A percentile compares a stretch with the other conserved stretches of the same genome.
Evolutionary conservation across 2,329 filamentous ascomycete species (phyloP).

Genomic region (Claviceps sp.): DNA sequence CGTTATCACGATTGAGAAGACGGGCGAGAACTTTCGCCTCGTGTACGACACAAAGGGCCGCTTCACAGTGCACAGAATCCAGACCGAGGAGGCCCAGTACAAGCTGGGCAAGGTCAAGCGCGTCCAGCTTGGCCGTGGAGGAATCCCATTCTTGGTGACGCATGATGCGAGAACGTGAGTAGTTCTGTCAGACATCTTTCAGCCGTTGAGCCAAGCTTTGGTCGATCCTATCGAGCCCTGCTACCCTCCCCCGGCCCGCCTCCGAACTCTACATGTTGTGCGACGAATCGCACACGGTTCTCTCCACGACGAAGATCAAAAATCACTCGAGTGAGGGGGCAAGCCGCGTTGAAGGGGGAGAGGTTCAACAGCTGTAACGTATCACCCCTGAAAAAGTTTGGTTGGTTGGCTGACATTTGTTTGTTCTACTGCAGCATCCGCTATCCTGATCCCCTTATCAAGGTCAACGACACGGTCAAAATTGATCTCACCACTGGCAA

Average conservation of each 20-base stretch:
- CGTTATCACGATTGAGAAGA: slow-evolving; percentile 99
- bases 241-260: slow-evolving; percentile 7
- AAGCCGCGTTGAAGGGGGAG: slow-evolving; percentile 8
- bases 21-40: slow-evolving; percentile 99
- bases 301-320: neutral
- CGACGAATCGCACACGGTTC: neutral
- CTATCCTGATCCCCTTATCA: slow-evolving; percentile 95
- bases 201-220: slow-evolving; percentile 99
- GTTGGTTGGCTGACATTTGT: slow-evolving; percentile 21
- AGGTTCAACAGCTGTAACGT: slow-evolving; percentile 42
- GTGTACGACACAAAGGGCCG: slow-evolving; percentile 99
- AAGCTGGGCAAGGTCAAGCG: slow-evolving; percentile 99
- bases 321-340: neutral
- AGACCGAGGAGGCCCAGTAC: slow-evolving; percentile 97
- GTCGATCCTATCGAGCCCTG: slow-evolving; percentile 35
- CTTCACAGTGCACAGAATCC: slow-evolving; percentile 99
- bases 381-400: slow-evolving; percentile 22
- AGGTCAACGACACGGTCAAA: slow-evolving; percentile 99
- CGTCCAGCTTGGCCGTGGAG: slow-evolving; percentile 96
- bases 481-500: slow-evolving; percentile 94
- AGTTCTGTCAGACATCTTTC: slow-evolving; percentile 83
- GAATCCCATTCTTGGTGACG: slow-evolving; percentile 99
- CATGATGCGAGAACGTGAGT: slow-evolving; percentile 99
- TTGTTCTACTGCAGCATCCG: slow-evolving; percentile 59
- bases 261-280: slow-evolving; percentile 7